Evolutionary conservation across 164 flowering plant species (phyloP).

Genomic region (Tinospora cordifolia): DNA sequence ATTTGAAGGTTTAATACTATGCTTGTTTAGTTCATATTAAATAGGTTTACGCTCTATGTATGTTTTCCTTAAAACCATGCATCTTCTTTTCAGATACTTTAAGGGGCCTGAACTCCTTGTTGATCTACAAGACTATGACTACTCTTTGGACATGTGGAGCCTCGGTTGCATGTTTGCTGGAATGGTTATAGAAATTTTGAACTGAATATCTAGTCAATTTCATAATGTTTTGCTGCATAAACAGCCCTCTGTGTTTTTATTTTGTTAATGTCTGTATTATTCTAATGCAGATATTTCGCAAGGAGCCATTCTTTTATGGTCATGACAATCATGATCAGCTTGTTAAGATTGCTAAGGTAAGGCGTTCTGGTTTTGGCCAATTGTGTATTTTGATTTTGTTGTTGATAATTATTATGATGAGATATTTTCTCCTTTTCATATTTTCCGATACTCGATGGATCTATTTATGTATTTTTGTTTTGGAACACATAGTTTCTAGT

Average conservation of each 20-base stretch:
- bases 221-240: neutral
- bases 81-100: conserved; percentile 35
- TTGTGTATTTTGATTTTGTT: too few species aligned
- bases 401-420: too few species aligned
- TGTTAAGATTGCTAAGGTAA: conserved; percentile 81
- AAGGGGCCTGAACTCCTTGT: conserved; percentile 76
- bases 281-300: conserved; percentile 59
- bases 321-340: conserved; percentile 86
- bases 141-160: conserved; percentile 75
- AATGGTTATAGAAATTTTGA: conserved; percentile 31
- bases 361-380: neutral
- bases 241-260: neutral
- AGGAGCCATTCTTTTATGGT: conserved; percentile 86
- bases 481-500: too few species aligned
- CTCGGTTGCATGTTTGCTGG: conserved; percentile 82
- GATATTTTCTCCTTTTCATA: too few species aligned
- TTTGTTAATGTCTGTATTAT: neutral
- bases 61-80: neutral
- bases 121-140: conserved; percentile 69
- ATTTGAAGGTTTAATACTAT: too few species aligned
- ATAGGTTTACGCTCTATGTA: neutral
- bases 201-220: neutral
- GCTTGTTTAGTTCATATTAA: too few species aligned
- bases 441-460: too few species aligned
- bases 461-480: too few species aligned